Percentiles rank a stretch among this genome's conserved stretches.
phyloP scores from a whole-genome alignment of 1,284 basidiomycete species.

The Ustilago nuda region DNA sequence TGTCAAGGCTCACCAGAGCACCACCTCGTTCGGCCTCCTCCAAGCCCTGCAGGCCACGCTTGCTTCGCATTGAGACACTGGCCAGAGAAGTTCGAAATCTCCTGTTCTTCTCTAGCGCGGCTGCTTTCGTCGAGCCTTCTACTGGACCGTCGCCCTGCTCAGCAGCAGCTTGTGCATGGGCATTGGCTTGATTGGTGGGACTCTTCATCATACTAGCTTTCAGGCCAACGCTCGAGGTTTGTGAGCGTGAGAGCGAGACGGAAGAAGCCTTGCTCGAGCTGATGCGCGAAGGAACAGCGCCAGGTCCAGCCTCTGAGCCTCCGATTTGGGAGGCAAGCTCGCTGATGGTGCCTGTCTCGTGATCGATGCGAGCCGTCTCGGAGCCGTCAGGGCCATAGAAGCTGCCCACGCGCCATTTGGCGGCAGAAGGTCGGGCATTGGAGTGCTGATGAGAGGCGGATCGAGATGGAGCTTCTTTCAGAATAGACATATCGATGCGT shows the following conservation, averaged over 20 bases:
- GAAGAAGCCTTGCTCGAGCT: conserved; percentile 8
- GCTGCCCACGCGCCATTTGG: conserved; percentile 51
- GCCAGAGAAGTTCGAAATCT: conserved; percentile 36
- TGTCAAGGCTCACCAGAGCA: conserved; percentile 56
- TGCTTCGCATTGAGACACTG: conserved; percentile 52
- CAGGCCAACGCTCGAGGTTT: conserved; percentile 28
- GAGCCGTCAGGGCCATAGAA: conserved; percentile 57
- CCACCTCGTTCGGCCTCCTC: conserved; percentile 57
- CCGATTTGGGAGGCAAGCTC: conserved; percentile 7
- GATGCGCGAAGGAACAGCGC: background rate
- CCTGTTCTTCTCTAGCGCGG: conserved; percentile 37
- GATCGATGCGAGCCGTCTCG: conserved; percentile 49
- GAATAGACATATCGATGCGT: conserved; percentile 22
- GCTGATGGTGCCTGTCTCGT: conserved; percentile 32
- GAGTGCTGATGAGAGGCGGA: background rate
- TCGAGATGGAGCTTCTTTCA: background rate
- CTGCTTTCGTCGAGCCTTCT: conserved; percentile 35
- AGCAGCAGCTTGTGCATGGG: background rate
- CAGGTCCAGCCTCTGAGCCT: conserved; percentile 9
- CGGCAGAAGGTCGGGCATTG: background rate
- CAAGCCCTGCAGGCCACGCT: conserved; percentile 47
- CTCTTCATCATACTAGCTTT: conserved; percentile 45
- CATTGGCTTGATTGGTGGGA: conserved; percentile 11
- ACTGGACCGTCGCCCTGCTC: background rate
- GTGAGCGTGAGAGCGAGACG: conserved; percentile 27